Base-by-base conservation (phyloP, 139 green algal genomes). In the Marvania coccoides region DNA sequence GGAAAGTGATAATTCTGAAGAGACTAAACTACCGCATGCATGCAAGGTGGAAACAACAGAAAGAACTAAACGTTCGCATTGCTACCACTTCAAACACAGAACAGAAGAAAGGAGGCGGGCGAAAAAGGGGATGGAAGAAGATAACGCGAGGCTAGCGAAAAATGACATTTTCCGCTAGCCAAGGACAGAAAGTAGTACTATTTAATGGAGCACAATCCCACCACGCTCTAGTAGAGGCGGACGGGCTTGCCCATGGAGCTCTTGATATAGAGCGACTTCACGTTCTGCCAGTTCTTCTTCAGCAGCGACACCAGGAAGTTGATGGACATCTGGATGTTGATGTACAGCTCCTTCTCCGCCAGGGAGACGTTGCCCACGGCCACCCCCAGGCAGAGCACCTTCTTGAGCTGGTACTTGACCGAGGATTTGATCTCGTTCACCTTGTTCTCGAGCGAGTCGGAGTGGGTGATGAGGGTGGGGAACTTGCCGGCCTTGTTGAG, bases 201-300 rank as follows among this genome's bases (percentile, higher is more conserved):
- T 51, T 51, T 28, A 51, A 51, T 28, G 19, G 42, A 28, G 19
- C 8, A 5, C 34, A 62, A 15, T 8, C 59, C 6, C 35, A 19
- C 46, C 7, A 26, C 10, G 26, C 15, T 77, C 95, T 92, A 98
- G 87, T 93, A 98, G 48, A 98, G 73, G 68, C 93, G 83, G 70
- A 88, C 75, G 37, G 93, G 92, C 80, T 91, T 90, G 72, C 93
- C 94, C 94, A 99, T 99, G 76, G 81, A 89, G 65, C 74, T 86
- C 93, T 99, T 99, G 76, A 98, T 83, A 86, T 97, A 93, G 58
- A 99, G 80, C 69, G 79, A 93, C 72, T 87, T 87, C 33, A 98
- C 94, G 83, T 99, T 99, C 88, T 99, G 93, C 94, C 94, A 99
- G 88, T 98, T 96, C 93, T 98, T 99, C 90, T 98, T 98, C 40